Conservation (phyloP, 129 eudicot species). For the Chrysanthemum seticuspe region DNA sequence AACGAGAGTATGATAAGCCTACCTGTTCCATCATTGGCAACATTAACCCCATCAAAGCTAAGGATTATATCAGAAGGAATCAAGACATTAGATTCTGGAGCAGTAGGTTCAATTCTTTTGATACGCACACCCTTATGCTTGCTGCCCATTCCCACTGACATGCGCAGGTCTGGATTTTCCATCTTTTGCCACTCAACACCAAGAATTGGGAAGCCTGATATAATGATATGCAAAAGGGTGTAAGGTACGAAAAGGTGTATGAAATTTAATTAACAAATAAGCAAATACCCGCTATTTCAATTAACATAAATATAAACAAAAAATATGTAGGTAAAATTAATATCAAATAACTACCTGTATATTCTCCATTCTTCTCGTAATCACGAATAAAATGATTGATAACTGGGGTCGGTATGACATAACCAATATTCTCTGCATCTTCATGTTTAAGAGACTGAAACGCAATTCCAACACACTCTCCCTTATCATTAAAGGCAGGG, state of each 20-base stretch:
- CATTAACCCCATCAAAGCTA: conserved; percentile 58
- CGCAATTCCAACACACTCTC: conserved; percentile 66
- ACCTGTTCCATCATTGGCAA: conserved; percentile 77
- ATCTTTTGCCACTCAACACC: conserved; percentile 69
- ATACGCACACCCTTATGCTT: conserved; percentile 62
- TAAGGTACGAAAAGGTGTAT: neutral
- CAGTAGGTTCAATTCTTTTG: conserved; percentile 61
- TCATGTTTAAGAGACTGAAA: conserved; percentile 70
- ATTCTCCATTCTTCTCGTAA: conserved; percentile 54
- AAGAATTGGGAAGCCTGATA: conserved; percentile 57
- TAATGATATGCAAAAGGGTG: neutral
- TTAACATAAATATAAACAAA: neutral
- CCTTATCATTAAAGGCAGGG: conserved; percentile 55
- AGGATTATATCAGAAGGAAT: conserved; percentile 54
- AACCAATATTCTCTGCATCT: conserved; percentile 65
- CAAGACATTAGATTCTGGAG: conserved; percentile 56
- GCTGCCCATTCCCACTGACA: conserved; percentile 55
- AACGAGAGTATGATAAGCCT: neutral
- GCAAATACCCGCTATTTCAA: neutral
- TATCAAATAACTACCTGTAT: conserved; percentile 44
- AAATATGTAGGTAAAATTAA: conserved; percentile 7
- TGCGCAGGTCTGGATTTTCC: conserved; percentile 64
- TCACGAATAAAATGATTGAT: conserved; percentile 56
- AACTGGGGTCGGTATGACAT: conserved; percentile 67
- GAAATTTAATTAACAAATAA: neutral